A percentile compares a stretch with the other conserved stretches of the same genome.
phyloP scores from a whole-genome alignment of 2,329 filamentous ascomycete species.

The Aspergillus pseudotamarii region DNA sequence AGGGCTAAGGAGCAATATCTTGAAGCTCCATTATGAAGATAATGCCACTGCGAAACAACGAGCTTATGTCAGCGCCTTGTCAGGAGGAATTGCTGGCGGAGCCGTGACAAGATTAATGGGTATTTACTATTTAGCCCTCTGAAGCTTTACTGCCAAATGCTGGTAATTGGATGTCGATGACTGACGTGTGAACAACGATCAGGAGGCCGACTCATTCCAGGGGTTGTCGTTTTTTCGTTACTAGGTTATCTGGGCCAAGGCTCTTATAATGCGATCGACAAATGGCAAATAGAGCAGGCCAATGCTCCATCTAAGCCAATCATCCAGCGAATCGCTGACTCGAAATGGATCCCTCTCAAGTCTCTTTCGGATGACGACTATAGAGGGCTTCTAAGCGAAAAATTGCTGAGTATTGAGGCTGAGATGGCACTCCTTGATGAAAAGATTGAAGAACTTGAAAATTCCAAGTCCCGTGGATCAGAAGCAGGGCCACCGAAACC shows the following conservation, averaged over 20 bases:
- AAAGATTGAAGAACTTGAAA: constrained; percentile 61
- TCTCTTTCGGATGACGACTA: constrained; percentile 74
- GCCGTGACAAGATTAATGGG: constrained; percentile 59
- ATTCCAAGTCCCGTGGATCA: constrained; percentile 18
- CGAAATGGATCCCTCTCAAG: constrained; percentile 72
- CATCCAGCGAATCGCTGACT: constrained; percentile 57
- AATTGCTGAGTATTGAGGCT: constrained; percentile 69
- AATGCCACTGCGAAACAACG: constrained; percentile 62
- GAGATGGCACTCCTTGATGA: constrained; percentile 81
- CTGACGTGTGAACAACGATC: constrained; percentile 28
- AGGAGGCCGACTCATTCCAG: constrained; percentile 63
- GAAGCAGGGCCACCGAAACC: constrained; percentile 3
- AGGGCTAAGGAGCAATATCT: constrained; percentile 47
- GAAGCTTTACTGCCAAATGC: background rate
- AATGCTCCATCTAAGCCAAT: constrained; percentile 44
- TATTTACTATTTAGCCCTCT: constrained; percentile 37
- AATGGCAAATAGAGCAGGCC: constrained; percentile 45
- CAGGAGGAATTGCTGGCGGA: constrained; percentile 69
- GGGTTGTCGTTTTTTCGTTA: constrained; percentile 60
- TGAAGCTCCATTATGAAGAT: constrained; percentile 52
- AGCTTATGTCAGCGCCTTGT: constrained; percentile 67
- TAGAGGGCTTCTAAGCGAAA: constrained; percentile 69
- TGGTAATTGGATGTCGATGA: background rate
- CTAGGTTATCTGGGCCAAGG: constrained; percentile 61
- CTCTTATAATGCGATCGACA: constrained; percentile 56